Evolutionary conservation across 192 early-diverging fungal genomes (phyloP).

Genomic region (Physocladia obscura): DNA sequence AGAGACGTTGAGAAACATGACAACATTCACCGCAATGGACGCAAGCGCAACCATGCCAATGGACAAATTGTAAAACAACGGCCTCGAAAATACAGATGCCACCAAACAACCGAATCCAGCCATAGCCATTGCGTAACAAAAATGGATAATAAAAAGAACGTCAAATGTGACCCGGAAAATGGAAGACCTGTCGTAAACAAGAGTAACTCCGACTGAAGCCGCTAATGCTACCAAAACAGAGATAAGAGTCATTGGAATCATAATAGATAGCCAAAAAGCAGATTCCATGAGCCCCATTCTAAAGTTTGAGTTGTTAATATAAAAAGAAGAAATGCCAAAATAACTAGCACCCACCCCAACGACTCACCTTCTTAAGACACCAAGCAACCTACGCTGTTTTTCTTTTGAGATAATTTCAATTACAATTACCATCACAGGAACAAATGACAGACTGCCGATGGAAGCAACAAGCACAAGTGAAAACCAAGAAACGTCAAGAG

Average conservation of each 20-base stretch:
- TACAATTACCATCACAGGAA: constrained; percentile 23
- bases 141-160: constrained; percentile 20
- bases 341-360: too few relatives aligned
- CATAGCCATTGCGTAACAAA: constrained; percentile 11
- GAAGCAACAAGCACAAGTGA: constrained; percentile 2
- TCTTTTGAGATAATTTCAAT: constrained; percentile 27
- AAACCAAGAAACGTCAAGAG: background rate
- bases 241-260: constrained; percentile 12
- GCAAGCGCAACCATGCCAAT: constrained; percentile 13
- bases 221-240: background rate
- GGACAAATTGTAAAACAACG: constrained; percentile 15
- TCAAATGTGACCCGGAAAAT: constrained; percentile 21
- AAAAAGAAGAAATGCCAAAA: background rate
- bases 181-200: background rate
- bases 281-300: constrained; percentile 32
- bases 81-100: constrained; percentile 4
- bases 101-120: constrained; percentile 9
- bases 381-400: constrained; percentile 25
- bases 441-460: constrained; percentile 4
- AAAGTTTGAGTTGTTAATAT: background rate
- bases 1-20: background rate
- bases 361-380: constrained; percentile 19
- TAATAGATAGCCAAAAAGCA: constrained; percentile 18
- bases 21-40: constrained; percentile 1
- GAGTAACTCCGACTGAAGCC: constrained; percentile 7